A percentile compares a stretch with the other conserved stretches of the same genome.
These are phyloP conservation scores for Lithospermum erythrorhizon DNA, from an alignment of 257 asterid genomes.

Conservation along the genomic window DNA sequence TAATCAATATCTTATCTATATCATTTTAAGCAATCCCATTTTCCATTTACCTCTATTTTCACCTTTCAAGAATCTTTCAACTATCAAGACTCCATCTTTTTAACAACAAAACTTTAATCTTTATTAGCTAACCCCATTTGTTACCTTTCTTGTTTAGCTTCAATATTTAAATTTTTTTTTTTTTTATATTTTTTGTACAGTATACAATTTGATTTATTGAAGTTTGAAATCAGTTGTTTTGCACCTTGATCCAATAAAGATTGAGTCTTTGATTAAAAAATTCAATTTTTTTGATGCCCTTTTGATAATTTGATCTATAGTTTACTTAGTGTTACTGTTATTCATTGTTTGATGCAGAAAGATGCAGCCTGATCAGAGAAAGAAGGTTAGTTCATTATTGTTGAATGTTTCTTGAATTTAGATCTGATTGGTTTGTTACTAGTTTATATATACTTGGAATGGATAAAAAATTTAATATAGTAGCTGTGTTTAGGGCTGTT, in stretches of 20 bases:
- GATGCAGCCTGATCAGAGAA: slow-evolving; percentile 78
- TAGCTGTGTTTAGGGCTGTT: background rate
- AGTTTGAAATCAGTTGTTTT: slow-evolving; percentile 4
- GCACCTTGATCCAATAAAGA: slow-evolving; percentile 22
- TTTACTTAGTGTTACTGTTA: slow-evolving; percentile 7
- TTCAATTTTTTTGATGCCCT: slow-evolving; percentile 16
- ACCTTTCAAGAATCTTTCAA: too few species aligned
- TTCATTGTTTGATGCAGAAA: slow-evolving; percentile 28
- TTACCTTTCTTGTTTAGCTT: background rate
- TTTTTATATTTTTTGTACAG: too few species aligned
- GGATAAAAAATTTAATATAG: too few species aligned
- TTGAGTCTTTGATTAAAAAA: slow-evolving; percentile 13
- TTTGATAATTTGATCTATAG: slow-evolving; percentile 34
- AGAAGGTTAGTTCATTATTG: slow-evolving; percentile 37
- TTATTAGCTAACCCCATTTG: background rate
- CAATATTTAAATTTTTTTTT: too few species aligned
- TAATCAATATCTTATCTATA: background rate
- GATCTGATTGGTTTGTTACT: slow-evolving; percentile 9
- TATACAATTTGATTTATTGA: slow-evolving; percentile 11
- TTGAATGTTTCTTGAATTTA: slow-evolving; percentile 5
- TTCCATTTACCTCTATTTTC: too few species aligned
- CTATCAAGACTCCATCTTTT: background rate
- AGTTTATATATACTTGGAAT: background rate
- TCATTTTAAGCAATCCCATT: too few species aligned
- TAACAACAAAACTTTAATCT: too few species aligned